phyloP scores from a whole-genome alignment of 805 yeast species.

The Wickerhamiella lipophila region DNA sequence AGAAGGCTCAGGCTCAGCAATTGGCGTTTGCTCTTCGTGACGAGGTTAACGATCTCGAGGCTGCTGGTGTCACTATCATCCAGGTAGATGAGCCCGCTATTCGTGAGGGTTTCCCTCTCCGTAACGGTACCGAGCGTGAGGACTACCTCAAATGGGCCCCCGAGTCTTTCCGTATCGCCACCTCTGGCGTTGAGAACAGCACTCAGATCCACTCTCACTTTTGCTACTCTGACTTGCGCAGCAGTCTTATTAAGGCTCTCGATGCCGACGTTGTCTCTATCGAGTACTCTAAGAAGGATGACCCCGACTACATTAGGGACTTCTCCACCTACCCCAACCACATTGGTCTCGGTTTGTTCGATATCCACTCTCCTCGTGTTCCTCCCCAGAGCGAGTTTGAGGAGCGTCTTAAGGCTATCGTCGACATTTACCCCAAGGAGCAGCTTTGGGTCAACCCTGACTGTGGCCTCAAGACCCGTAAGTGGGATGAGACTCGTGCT shows the following conservation, averaged over 20 bases:
- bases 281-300: constrained; percentile 99
- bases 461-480: constrained; percentile 99
- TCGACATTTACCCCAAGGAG: constrained; percentile 94
- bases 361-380: constrained; percentile 98
- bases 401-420: constrained; percentile 82
- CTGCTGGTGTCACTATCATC: constrained; percentile 94
- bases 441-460: constrained; percentile 99
- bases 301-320: constrained; percentile 94
- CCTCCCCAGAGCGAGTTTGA: constrained; percentile 96
- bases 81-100: constrained; percentile 99
- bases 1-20: constrained; percentile 89
- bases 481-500: constrained; percentile 94
- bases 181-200: constrained; percentile 88
- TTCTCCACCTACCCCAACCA: constrained; percentile 98
- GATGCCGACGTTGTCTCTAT: constrained; percentile 99
- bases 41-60: constrained; percentile 95
- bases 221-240: constrained; percentile 99
- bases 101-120: constrained; percentile 99
- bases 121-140: constrained; percentile 93
- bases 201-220: constrained; percentile 99
- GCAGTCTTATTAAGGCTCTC: constrained; percentile 97
- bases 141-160: constrained; percentile 98
- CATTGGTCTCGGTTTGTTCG: constrained; percentile 97
- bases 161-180: constrained; percentile 98
- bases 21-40: constrained; percentile 96